Conservation (phyloP, 163 green algal genomes). For the Chlorella variabilis region DNA sequence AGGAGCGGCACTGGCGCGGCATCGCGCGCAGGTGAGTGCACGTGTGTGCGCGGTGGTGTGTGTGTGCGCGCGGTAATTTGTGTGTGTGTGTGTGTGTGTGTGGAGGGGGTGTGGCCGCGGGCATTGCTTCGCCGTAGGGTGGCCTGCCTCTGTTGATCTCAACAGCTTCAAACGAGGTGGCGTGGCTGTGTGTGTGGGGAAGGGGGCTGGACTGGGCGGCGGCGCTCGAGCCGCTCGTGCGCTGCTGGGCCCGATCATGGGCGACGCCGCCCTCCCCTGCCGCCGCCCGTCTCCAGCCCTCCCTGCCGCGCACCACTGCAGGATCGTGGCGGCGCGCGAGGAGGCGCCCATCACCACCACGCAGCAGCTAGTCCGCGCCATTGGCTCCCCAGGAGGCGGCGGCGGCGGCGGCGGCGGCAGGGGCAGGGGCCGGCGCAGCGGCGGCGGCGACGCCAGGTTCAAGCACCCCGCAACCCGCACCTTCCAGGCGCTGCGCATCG, state of each 20-base stretch:
- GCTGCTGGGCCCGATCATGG: too few species aligned
- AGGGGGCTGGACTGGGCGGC: too few species aligned
- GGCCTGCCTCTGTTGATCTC: too few species aligned
- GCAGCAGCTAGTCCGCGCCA: conserved; percentile 66
- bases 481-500: conserved; percentile 97
- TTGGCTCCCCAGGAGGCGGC: conserved; percentile 64
- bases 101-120: too few species aligned
- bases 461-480: conserved; percentile 94
- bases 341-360: conserved; percentile 76
- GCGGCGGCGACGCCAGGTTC: conserved; percentile 37
- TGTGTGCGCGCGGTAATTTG: background rate
- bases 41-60: conserved; percentile 12
- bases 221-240: too few species aligned
- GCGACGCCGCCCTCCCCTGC: too few species aligned
- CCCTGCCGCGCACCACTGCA: too few species aligned
- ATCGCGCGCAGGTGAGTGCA: conserved; percentile 73
- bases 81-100: background rate
- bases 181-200: too few species aligned
- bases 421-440: background rate
- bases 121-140: too few species aligned
- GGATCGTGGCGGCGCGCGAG: conserved; percentile 69
- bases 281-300: too few species aligned
- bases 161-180: too few species aligned
- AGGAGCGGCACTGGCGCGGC: conserved; percentile 87
- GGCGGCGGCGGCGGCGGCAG: background rate